Conservation (phyloP, 306 rosid species). For the Carpinus fangiana region DNA sequence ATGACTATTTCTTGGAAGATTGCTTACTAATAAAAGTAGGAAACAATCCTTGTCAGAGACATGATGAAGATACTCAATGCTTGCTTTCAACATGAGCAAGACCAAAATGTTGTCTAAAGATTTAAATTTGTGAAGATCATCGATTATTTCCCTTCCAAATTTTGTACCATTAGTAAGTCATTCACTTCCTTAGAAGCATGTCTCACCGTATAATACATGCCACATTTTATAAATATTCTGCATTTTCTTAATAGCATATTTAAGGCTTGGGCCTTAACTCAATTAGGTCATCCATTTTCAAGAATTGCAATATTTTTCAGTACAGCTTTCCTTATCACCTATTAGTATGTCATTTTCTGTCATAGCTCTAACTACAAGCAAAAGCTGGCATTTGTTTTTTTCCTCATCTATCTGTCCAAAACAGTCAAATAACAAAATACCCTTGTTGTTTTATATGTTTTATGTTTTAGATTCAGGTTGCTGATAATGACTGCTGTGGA, state of each 20-base stretch:
- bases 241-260: neutral
- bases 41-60: conserved; percentile 8
- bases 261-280: neutral
- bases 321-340: neutral
- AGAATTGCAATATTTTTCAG: neutral
- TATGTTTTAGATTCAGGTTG: conserved; percentile 1
- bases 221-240: neutral
- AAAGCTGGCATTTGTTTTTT: neutral
- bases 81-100: conserved; percentile 2
- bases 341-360: neutral
- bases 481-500: neutral
- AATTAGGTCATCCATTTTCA: neutral
- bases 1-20: conserved; percentile 7
- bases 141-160: neutral
- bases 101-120: neutral
- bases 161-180: neutral
- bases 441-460: neutral
- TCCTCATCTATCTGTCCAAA: neutral
- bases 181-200: neutral
- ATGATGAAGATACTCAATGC: neutral
- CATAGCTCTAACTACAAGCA: neutral
- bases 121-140: neutral
- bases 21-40: conserved; percentile 11
- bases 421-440: neutral
- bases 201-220: neutral